Percentiles rank a stretch among this genome's conserved stretches.
These are phyloP conservation scores for Ilyonectria destructans DNA, from an alignment of 2,329 filamentous ascomycete genomes.

Conservation along the genomic window DNA sequence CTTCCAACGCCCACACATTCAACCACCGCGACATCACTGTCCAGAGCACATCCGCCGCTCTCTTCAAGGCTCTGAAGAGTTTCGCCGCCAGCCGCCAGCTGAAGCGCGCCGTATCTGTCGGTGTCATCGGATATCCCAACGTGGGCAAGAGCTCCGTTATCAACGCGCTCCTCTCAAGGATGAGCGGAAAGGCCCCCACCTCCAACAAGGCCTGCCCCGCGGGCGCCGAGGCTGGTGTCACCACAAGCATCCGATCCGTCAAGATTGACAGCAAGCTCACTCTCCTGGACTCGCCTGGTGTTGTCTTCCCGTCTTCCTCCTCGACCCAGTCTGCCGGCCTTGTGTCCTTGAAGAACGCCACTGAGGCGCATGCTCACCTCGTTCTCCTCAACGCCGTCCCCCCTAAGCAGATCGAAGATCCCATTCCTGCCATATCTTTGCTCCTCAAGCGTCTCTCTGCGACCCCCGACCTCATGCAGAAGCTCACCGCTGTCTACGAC, in stretches of 20 bases:
- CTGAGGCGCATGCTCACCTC: conserved; percentile 86
- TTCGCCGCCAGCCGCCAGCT: conserved; percentile 88
- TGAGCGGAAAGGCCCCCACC: conserved; percentile 75
- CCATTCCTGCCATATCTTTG: conserved; percentile 87
- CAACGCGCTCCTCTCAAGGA: conserved; percentile 87
- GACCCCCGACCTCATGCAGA: conserved; percentile 81
- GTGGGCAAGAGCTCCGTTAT: conserved; percentile 98
- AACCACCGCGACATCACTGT: conserved; percentile 93
- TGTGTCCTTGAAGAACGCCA: conserved; percentile 71
- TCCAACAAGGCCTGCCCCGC: conserved; percentile 82
- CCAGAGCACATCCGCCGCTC: conserved; percentile 85
- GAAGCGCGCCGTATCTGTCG: conserved; percentile 91
- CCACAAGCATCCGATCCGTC: conserved; percentile 88
- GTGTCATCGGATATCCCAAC: conserved; percentile 96
- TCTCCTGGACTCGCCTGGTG: conserved; percentile 93
- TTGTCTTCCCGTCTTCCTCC: conserved; percentile 86
- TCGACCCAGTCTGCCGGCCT: conserved; percentile 58
- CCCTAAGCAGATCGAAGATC: conserved; percentile 94
- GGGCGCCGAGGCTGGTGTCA: conserved; percentile 93
- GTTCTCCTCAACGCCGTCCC: conserved; percentile 93
- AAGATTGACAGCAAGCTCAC: conserved; percentile 97
- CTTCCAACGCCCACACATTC: conserved; percentile 90
- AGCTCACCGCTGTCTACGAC: conserved; percentile 87
- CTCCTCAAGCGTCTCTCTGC: conserved; percentile 86
- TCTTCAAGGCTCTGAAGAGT: conserved; percentile 92